phyloP scores from a whole-genome alignment of 192 early-diverging fungal species.

The Linnemannia zychae region DNA sequence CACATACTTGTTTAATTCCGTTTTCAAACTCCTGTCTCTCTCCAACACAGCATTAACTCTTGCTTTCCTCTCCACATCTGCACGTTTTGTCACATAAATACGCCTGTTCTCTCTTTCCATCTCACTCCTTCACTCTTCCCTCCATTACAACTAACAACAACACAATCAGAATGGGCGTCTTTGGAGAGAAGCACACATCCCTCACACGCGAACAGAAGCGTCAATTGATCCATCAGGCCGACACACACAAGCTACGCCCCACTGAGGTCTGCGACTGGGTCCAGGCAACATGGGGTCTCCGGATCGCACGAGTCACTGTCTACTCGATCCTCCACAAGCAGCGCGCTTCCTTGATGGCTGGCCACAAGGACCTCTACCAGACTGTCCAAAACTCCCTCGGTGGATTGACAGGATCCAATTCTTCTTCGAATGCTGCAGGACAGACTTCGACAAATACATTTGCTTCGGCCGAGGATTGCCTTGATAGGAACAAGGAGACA shows the following conservation, averaged over 20 bases:
- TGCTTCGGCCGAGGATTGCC: constrained; percentile 4
- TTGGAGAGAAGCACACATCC: constrained; percentile 55
- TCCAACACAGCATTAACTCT: not conserved
- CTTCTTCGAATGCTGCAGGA: constrained; percentile 2
- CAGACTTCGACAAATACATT: constrained; percentile 13
- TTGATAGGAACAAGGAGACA: constrained; percentile 22
- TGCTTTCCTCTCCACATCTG: constrained; percentile 3
- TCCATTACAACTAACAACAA: not conserved
- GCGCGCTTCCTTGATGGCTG: constrained; percentile 56
- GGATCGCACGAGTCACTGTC: constrained; percentile 53
- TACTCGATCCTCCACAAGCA: constrained; percentile 57
- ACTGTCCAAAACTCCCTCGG: constrained; percentile 40
- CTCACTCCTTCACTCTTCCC: not conserved
- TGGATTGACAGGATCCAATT: constrained; percentile 20
- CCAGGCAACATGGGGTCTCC: constrained; percentile 48
- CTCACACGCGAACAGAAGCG: constrained; percentile 56
- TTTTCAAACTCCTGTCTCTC: not conserved
- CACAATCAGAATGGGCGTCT: constrained; percentile 44
- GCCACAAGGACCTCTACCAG: constrained; percentile 50
- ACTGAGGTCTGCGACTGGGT: constrained; percentile 57
- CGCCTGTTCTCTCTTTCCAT: too few relatives aligned
- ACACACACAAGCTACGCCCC: constrained; percentile 54
- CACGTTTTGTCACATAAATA: not conserved
- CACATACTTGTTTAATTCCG: not conserved
- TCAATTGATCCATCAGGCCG: constrained; percentile 54